Base-by-base conservation (phyloP, 1,139 yeast species). In the Nadsonia commutata region DNA sequence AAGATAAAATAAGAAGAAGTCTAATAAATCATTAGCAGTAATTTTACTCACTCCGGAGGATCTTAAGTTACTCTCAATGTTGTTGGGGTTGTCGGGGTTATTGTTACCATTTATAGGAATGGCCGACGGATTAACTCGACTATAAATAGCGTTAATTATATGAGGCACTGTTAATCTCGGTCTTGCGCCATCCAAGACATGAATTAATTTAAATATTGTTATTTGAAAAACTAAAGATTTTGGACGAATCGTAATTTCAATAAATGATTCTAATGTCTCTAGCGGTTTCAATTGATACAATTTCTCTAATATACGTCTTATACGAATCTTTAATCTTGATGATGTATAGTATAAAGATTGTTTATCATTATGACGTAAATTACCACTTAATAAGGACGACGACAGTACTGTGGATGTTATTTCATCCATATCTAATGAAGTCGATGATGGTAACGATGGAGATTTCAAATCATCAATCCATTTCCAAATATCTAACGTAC, bases 111-210 rank as follows among this genome's bases (percentile, higher is more conserved):
- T n/a, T n/a, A n/a, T n/a, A n/a, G n/a, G n/a, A n/a, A n/a, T 11
- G 17, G 54, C 49, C 3, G 56, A 49, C 6, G 63, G 63, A 46
- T 70, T 67, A 27, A 66, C 63, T 38, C 77, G 60, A 37, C 66
- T 58, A 16, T 67, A 60, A 20, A 83, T 65, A 0, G 84, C 70
- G 47, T 72, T 68, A 48, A 83, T 63, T 7, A 85, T 60, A 50
- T 72, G 70, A 0, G 94, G 93, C 18, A 86, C 65, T 0, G 94
- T 82, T 3, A 76, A 55, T 47, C 79, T 84, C 0, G 94, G 81
- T 49, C 84, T 74, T 2, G 95, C 82, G 0, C 94, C 93, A 61
- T 88, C 96, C 41, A 90, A 65, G 8, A 83, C 78, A 58, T 82
- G 86, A 21, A 82, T 62, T 3, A 84, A 55, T 51, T 80, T 80